phyloP scores from a whole-genome alignment of 1,284 basidiomycete species.

The Microbotryum violaceum region DNA sequence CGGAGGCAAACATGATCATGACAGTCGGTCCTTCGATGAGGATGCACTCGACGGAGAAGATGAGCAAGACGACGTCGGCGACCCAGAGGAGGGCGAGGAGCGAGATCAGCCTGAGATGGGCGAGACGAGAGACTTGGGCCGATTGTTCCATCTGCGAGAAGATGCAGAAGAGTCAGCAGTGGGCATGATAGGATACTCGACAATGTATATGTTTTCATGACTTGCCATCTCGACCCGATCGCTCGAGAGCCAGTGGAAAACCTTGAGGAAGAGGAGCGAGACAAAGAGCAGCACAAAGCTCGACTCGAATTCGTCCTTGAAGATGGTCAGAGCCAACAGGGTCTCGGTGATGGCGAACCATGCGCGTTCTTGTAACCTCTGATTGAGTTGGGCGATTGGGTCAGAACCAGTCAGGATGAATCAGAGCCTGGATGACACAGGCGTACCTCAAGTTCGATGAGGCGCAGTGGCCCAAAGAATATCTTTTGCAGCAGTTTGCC shows the following conservation, averaged over 20 bases:
- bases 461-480: constrained; percentile 83
- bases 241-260: constrained; percentile 92
- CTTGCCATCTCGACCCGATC: constrained; percentile 92
- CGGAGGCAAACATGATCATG: constrained; percentile 89
- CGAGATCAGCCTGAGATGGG: constrained; percentile 72
- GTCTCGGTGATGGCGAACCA: constrained; percentile 99
- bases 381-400: neutral
- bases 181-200: neutral
- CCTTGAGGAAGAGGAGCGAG: constrained; percentile 85
- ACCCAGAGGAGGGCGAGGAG: constrained; percentile 63
- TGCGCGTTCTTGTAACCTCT: constrained; percentile 88
- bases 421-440: neutral
- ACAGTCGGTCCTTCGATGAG: constrained; percentile 71
- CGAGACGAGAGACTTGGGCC: constrained; percentile 77
- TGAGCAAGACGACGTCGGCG: constrained; percentile 64
- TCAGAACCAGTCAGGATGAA: neutral
- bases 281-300: constrained; percentile 88
- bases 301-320: constrained; percentile 60
- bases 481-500: constrained; percentile 73
- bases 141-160: constrained; percentile 84
- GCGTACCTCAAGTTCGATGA: constrained; percentile 83
- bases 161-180: neutral
- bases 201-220: constrained; percentile 16
- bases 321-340: constrained; percentile 90
- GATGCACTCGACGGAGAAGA: constrained; percentile 68